phyloP scores from a whole-genome alignment of 2,329 filamentous ascomycete species.

The Penicillium oxalicum region DNA sequence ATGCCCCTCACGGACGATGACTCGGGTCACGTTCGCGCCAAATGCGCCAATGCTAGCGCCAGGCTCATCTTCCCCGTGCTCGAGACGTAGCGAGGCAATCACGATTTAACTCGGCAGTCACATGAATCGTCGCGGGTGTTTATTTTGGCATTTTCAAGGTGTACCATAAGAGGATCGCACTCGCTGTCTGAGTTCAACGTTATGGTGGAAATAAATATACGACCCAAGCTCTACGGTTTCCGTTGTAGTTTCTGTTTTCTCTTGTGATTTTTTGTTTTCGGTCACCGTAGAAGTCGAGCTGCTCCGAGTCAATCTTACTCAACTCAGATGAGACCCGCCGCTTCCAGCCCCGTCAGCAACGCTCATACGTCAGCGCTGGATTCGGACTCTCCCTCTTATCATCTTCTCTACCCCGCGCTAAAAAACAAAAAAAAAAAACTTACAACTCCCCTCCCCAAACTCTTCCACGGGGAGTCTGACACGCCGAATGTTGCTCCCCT shows the following conservation, averaged over 20 bases:
- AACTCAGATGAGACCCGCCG: conserved; percentile 13
- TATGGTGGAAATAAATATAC: no score
- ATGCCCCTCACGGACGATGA: not conserved
- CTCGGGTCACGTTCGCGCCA: not conserved
- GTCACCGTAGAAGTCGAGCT: no score
- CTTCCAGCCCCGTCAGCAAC: conserved; percentile 18
- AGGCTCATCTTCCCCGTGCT: not conserved
- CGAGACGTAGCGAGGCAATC: not conserved
- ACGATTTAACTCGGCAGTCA: conserved; percentile 11
- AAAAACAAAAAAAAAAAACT: not conserved
- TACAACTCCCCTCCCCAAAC: conserved; percentile 2
- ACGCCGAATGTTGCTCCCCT: conserved; percentile 5
- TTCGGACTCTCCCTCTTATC: conserved; percentile 11
- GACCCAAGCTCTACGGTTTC: no score
- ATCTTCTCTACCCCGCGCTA: conserved; percentile 13
- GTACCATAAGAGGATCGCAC: conserved; percentile 16
- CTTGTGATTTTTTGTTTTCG: no score
- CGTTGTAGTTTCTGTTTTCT: no score
- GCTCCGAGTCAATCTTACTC: conserved; percentile 8
- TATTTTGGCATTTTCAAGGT: conserved; percentile 9
- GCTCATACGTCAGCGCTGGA: conserved; percentile 21
- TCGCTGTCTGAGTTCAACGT: not conserved
- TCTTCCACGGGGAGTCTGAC: conserved; percentile 2
- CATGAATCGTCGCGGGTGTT: conserved; percentile 6
- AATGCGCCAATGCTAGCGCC: not conserved